A percentile compares a stretch with the other conserved stretches of the same genome.
phyloP scores from a whole-genome alignment of 345 rosid genomes.

The Capsella bursapastoris region DNA sequence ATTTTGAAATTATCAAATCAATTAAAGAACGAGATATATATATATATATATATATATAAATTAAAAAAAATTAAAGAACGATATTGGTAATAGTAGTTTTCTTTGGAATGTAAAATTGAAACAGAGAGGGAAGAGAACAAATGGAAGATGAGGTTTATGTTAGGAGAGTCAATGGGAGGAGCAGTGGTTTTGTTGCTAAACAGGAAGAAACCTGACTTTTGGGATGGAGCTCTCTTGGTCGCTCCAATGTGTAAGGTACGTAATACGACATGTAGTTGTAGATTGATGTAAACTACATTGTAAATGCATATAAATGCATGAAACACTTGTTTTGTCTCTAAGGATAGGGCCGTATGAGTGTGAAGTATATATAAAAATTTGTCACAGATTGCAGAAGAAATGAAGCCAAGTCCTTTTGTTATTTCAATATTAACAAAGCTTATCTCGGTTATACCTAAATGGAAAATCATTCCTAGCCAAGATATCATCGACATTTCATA shows the following conservation, averaged over 20 bases:
- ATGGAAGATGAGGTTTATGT: slow-evolving; percentile 65
- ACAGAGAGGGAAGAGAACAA: slow-evolving; percentile 63
- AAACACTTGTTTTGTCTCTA: neutral
- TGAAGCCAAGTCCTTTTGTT: slow-evolving; percentile 61
- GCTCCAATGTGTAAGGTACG: slow-evolving; percentile 99
- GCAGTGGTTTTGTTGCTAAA: slow-evolving; percentile 64
- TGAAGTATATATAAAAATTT: neutral
- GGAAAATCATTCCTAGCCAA: slow-evolving; percentile 61
- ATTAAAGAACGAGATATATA: too few relatives aligned
- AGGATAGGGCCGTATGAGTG: neutral
- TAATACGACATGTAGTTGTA: neutral
- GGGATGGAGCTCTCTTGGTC: slow-evolving; percentile 85
- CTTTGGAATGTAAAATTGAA: neutral
- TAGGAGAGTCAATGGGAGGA: slow-evolving; percentile 97
- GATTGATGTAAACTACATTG: neutral
- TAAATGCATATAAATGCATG: neutral
- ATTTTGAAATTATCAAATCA: too few relatives aligned
- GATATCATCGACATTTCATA: slow-evolving; percentile 70
- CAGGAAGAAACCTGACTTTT: slow-evolving; percentile 63
- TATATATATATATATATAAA: too few relatives aligned
- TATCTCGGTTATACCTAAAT: slow-evolving; percentile 58
- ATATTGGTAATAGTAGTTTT: too few relatives aligned
- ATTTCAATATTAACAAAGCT: slow-evolving; percentile 51
- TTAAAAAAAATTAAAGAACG: too few relatives aligned
- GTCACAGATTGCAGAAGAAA: slow-evolving; percentile 66